A percentile compares a stretch with the other conserved stretches of the same genome.
Conservation (phyloP, 2,329 filamentous ascomycete species). For the Trichoderma simmonsii region DNA sequence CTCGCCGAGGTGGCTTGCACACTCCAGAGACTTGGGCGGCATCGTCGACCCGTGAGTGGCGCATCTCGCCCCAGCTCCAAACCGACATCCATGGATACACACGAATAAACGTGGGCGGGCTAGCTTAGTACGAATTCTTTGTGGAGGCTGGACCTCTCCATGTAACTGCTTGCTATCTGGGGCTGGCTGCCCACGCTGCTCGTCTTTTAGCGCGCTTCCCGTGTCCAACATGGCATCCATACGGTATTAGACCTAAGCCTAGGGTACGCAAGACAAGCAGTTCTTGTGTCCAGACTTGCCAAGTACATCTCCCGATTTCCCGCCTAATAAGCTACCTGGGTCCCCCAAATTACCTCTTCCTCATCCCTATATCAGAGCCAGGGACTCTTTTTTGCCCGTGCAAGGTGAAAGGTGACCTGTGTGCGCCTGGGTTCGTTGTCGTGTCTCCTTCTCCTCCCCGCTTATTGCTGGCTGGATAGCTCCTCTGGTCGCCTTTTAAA, state of each 20-base stretch:
- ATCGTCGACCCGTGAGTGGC: slow-evolving; percentile 20
- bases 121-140: slow-evolving; percentile 13
- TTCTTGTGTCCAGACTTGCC: slow-evolving; percentile 4
- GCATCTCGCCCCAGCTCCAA: slow-evolving; percentile 17
- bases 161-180: slow-evolving; percentile 17
- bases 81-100: slow-evolving; percentile 12
- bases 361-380: slow-evolving; percentile 14
- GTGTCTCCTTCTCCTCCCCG: slow-evolving; percentile 14
- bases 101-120: slow-evolving; percentile 19
- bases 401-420: background rate
- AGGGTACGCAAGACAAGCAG: slow-evolving; percentile 12
- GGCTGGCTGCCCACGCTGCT: slow-evolving; percentile 15
- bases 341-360: slow-evolving; percentile 9
- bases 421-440: background rate
- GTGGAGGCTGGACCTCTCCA: slow-evolving; percentile 19
- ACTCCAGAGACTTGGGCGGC: slow-evolving; percentile 12
- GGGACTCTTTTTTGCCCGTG: slow-evolving; percentile 1
- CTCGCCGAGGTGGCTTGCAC: slow-evolving; percentile 18
- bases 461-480: slow-evolving; percentile 17
- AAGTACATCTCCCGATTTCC: slow-evolving; percentile 13
- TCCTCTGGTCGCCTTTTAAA: slow-evolving; percentile 8
- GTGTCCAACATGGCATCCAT: slow-evolving; percentile 18
- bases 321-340: slow-evolving; percentile 17
- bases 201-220: slow-evolving; percentile 17
- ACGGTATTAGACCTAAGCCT: slow-evolving; percentile 16